Evolutionary conservation across 2,329 filamentous ascomycete genomes (phyloP), one percentile per base, ranked within the genome.

Genomic region (Lecanoromycetidae sp.): DNA sequence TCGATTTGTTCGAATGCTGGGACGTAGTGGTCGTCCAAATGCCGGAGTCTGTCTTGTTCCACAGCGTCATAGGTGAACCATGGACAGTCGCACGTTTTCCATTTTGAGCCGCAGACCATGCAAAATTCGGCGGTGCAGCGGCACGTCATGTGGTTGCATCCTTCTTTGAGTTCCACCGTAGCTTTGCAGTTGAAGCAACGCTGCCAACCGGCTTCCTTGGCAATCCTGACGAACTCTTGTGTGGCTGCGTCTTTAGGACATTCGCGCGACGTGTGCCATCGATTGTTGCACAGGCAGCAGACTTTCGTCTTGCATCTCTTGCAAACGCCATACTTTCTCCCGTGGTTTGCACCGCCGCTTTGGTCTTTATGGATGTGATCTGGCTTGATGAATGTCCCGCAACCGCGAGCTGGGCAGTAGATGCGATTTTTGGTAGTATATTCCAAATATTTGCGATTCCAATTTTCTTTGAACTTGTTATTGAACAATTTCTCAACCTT

Each of bases 91-190:
- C 87, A 94, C 1, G 72, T 79, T 65, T 86, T 90, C 86, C 87
- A 93, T 56, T 83, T 83, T 26, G 70, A 61, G 19, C 84, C 87
- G 60, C 87, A 94, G 22, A 85, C 74, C 76, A 91, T 87, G 66
- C 87, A 94, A 58, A 93, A 93, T 57, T 93, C 76, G 23, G 84
- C 84, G 45, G 77, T 81, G 58, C 87, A 94, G 46, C 79, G 83
- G 61, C 87, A 94, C 23, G 79, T 87, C 77, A 93, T 90, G 61
- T 90, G 87, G 64, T 90, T 88, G 63, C 83, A 87, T 36, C 86
- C 86, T 62, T 90, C 84, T 56, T 82, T 82, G 41, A 87, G 67
- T 62, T 93, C 84, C 36, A 93, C 82, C 69, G 84, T 77, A 26
- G 76, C 74, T 55, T 76, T 80, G 66, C 87, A 94, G 56, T 74